A percentile compares a stretch with the other conserved stretches of the same genome.
Evolutionary conservation across 2,329 filamentous ascomycete genomes (phyloP).

Genomic region (Calonectria pseudoreteaudii): DNA sequence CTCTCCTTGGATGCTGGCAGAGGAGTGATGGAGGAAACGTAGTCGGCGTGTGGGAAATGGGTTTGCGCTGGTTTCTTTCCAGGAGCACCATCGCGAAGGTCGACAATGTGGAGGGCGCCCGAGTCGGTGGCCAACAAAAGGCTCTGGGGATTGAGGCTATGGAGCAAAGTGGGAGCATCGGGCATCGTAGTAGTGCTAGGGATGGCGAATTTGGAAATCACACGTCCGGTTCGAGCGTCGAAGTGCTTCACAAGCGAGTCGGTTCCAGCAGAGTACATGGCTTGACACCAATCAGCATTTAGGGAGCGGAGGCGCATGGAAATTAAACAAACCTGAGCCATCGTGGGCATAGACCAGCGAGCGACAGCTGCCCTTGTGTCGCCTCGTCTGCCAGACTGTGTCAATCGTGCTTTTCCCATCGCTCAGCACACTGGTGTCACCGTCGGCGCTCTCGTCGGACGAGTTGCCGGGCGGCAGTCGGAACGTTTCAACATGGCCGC

Average conservation of each 20-base stretch:
- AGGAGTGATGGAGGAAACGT: conserved; percentile 87
- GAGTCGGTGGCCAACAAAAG: conserved; percentile 92
- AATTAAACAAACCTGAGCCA: conserved; percentile 68
- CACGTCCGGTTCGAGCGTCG: conserved; percentile 70
- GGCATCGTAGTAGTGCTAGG: conserved; percentile 67
- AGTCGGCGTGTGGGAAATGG: conserved; percentile 90
- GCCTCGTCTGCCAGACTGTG: conserved; percentile 84
- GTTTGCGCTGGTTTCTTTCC: conserved; percentile 78
- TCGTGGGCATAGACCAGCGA: conserved; percentile 83
- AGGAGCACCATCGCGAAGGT: conserved; percentile 75
- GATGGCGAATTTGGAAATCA: conserved; percentile 85
- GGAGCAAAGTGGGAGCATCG: conserved; percentile 84
- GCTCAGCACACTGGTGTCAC: conserved; percentile 62
- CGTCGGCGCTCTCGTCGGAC: conserved; percentile 63
- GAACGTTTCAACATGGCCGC: conserved; percentile 87
- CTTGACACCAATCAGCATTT: conserved; percentile 45
- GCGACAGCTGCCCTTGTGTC: conserved; percentile 95
- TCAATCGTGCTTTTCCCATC: conserved; percentile 82
- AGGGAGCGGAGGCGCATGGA: not conserved
- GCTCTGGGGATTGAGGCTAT: conserved; percentile 87
- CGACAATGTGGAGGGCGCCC: conserved; percentile 87
- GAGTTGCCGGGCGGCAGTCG: conserved; percentile 71
- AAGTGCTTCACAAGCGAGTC: conserved; percentile 70
- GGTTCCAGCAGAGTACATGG: conserved; percentile 73
- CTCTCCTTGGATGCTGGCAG: conserved; percentile 83